phyloP scores from a whole-genome alignment of 352 stramenopile species.

The Globisporangium takayamanum region DNA sequence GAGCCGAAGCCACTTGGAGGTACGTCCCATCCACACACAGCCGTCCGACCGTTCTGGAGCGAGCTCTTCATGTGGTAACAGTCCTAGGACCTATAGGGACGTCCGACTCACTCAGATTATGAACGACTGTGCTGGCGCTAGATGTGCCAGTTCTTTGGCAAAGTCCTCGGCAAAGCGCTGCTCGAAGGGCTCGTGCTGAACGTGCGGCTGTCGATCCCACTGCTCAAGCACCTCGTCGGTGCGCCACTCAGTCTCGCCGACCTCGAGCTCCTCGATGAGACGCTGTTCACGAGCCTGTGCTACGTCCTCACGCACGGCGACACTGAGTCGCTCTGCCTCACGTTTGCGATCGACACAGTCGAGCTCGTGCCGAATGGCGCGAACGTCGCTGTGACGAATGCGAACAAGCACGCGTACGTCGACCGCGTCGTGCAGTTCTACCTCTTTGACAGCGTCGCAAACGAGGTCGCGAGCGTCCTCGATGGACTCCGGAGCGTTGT shows the following conservation, averaged over 20 bases:
- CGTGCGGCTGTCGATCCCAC: constrained; percentile 49
- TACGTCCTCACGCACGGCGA: constrained; percentile 57
- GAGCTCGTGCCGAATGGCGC: constrained; percentile 59
- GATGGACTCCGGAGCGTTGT: constrained; percentile 94
- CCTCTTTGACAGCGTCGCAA: constrained; percentile 88
- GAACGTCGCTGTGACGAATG: constrained; percentile 80
- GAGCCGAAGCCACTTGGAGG: constrained; percentile 32
- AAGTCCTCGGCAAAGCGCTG: constrained; percentile 57
- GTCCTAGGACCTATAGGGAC: not conserved
- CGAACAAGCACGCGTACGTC: constrained; percentile 95
- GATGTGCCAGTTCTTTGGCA: constrained; percentile 81
- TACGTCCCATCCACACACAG: constrained; percentile 8
- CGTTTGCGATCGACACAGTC: constrained; percentile 51
- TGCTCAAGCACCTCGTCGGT: constrained; percentile 70
- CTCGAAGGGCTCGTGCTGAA: constrained; percentile 70
- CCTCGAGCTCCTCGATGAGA: constrained; percentile 65
- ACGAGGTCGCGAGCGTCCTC: constrained; percentile 80
- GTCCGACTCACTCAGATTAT: not conserved
- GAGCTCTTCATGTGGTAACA: not conserved
- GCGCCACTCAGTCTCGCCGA: constrained; percentile 48
- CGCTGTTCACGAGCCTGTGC: constrained; percentile 55
- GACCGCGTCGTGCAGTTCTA: constrained; percentile 92
- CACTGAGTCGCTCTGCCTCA: constrained; percentile 46
- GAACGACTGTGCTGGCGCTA: constrained; percentile 10
- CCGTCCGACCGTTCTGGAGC: not conserved